Evolutionary conservation across 2,329 filamentous ascomycete genomes (phyloP).

Genomic region (Zasmidium angulare): DNA sequence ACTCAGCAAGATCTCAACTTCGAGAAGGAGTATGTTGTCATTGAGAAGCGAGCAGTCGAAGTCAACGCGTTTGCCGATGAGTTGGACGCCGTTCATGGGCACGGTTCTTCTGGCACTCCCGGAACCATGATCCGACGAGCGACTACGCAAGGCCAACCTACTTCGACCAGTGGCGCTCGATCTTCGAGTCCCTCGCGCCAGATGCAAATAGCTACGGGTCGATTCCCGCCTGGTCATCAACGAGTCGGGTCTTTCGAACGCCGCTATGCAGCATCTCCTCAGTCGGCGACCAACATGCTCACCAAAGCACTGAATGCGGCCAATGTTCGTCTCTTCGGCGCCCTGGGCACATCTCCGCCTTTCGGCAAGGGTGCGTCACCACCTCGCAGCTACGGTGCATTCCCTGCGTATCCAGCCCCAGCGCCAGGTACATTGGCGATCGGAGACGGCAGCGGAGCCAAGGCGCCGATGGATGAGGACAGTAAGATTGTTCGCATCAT

Average conservation of each 20-base stretch:
- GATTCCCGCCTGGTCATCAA: constrained; percentile 63
- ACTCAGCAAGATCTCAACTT: constrained; percentile 85
- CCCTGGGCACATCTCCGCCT: constrained; percentile 65
- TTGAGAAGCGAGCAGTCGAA: constrained; percentile 92
- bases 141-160: constrained; percentile 73
- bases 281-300: constrained; percentile 84
- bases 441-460: constrained; percentile 58
- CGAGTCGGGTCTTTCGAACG: constrained; percentile 80
- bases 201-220: constrained; percentile 71
- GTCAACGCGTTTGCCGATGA: constrained; percentile 97
- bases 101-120: constrained; percentile 51
- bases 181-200: constrained; percentile 65
- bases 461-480: constrained; percentile 73
- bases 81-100: constrained; percentile 70
- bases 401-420: constrained; percentile 77
- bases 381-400: constrained; percentile 74
- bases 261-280: constrained; percentile 69
- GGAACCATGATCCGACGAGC: constrained; percentile 70
- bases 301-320: constrained; percentile 95
- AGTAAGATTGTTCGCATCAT: constrained; percentile 73
- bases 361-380: constrained; percentile 63
- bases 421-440: constrained; percentile 64
- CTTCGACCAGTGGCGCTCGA: constrained; percentile 68
- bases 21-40: constrained; percentile 91
- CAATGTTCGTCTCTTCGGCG: constrained; percentile 70